phyloP scores from a whole-genome alignment of 257 asterid species.

The Oldenlandia corymbosa region DNA sequence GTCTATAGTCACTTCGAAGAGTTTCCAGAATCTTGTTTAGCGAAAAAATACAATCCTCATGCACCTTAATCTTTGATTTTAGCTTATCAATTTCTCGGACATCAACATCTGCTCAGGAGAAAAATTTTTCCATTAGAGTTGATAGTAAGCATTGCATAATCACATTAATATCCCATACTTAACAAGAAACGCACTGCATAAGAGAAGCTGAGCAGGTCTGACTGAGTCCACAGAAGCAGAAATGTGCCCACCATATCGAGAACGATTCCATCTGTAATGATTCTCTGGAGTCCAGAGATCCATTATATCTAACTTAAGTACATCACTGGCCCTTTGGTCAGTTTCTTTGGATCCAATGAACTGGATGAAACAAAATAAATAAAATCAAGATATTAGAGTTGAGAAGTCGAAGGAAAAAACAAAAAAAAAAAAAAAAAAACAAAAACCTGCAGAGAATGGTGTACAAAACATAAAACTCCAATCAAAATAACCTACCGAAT shows the following conservation, averaged over 20 bases:
- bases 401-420: constrained; percentile 12
- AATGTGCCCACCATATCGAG: constrained; percentile 77
- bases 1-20: constrained; percentile 49
- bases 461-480: not conserved
- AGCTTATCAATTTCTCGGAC: constrained; percentile 57
- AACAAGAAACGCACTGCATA: constrained; percentile 54
- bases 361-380: constrained; percentile 33
- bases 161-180: not conserved
- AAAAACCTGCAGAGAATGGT: not conserved
- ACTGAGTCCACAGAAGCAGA: constrained; percentile 73
- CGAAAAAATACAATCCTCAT: constrained; percentile 34
- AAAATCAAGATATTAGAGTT: not conserved
- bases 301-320: constrained; percentile 49
- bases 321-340: constrained; percentile 70
- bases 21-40: constrained; percentile 37
- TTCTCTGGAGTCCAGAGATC: constrained; percentile 94
- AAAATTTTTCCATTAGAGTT: not conserved
- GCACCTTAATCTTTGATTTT: constrained; percentile 35
- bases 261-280: constrained; percentile 72
- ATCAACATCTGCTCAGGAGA: constrained; percentile 48
- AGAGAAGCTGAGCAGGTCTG: constrained; percentile 53
- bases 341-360: constrained; percentile 81
- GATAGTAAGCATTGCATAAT: not conserved
- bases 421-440: constrained; percentile 10
- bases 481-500: constrained; percentile 44